phyloP scores from a whole-genome alignment of 108 stramenopile genomes.

The Pinguiococcus pyrenoidosus region DNA sequence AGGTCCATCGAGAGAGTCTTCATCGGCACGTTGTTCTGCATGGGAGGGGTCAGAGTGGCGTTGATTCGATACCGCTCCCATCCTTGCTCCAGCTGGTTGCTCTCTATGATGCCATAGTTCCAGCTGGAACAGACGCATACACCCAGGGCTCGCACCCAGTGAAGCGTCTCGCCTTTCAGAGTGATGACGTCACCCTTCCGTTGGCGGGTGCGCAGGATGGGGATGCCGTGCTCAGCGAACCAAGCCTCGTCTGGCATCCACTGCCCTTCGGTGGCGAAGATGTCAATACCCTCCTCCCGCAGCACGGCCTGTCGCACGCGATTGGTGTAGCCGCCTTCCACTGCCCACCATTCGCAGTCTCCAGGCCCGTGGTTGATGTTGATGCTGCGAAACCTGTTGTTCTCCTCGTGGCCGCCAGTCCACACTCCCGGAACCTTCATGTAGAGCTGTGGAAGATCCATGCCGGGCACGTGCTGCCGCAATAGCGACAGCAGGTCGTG shows the following conservation, averaged over 20 bases:
- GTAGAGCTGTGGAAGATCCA: slow-evolving; percentile 1
- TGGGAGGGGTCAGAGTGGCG: too few relatives aligned
- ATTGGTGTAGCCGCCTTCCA: too few relatives aligned
- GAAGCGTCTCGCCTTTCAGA: background rate
- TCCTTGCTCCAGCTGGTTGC: background rate
- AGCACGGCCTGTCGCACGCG: too few relatives aligned
- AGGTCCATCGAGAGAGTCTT: too few relatives aligned
- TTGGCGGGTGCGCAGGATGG: background rate
- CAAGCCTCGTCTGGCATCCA: background rate
- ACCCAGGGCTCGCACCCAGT: background rate
- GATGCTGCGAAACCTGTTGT: background rate
- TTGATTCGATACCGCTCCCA: too few relatives aligned
- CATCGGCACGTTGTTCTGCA: too few relatives aligned
- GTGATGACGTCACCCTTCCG: background rate
- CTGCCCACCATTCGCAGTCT: background rate
- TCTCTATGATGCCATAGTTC: background rate
- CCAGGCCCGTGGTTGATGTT: slow-evolving; percentile 3
- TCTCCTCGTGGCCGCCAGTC: slow-evolving; percentile 4
- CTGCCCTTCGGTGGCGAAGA: background rate
- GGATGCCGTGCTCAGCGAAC: background rate
- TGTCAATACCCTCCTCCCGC: background rate
- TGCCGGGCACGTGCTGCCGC: slow-evolving; percentile 1
- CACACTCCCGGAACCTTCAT: background rate
- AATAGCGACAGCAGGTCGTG: too few relatives aligned
- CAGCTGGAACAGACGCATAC: background rate